A percentile compares a stretch with the other conserved stretches of the same genome.
Conservation (phyloP, 257 asterid genomes). For the Przewalskia tangutica region DNA sequence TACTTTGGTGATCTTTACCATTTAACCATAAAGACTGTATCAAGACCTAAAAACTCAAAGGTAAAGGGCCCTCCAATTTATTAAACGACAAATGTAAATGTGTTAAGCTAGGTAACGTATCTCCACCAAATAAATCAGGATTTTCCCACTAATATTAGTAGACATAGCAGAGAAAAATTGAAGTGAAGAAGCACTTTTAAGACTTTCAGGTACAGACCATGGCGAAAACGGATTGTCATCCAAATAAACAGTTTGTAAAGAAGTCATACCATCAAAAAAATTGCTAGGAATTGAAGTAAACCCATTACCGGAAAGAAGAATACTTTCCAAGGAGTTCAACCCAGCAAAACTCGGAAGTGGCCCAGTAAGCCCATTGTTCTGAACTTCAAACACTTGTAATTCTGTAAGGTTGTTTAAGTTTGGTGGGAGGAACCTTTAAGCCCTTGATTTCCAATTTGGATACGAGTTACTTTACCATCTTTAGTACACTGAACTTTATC, state of each 20-base stretch:
- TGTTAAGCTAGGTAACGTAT: constrained; percentile 30
- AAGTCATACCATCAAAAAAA: constrained; percentile 67
- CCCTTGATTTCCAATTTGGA: constrained; percentile 51
- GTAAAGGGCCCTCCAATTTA: constrained; percentile 54
- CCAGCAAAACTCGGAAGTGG: constrained; percentile 62
- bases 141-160: constrained; percentile 39
- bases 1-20: not conserved
- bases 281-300: constrained; percentile 58
- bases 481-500: constrained; percentile 2
- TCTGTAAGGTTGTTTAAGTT: constrained; percentile 36
- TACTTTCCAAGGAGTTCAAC: constrained; percentile 27
- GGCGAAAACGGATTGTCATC: constrained; percentile 49
- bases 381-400: constrained; percentile 46
- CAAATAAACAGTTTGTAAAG: constrained; percentile 36
- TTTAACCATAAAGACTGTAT: constrained; percentile 10
- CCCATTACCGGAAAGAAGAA: constrained; percentile 39
- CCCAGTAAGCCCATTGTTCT: constrained; percentile 42
- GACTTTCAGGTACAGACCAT: constrained; percentile 49
- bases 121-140: constrained; percentile 41
- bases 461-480: constrained; percentile 25
- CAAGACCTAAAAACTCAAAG: constrained; percentile 28
- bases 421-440: constrained; percentile 56
- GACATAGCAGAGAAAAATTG: constrained; percentile 47
- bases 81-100: constrained; percentile 40
- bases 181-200: constrained; percentile 32